Percentiles rank a stretch among this genome's conserved stretches.
These are phyloP conservation scores for Cupressus sempervirens DNA, from an alignment of 75 land plant species.

Conservation along the genomic window DNA sequence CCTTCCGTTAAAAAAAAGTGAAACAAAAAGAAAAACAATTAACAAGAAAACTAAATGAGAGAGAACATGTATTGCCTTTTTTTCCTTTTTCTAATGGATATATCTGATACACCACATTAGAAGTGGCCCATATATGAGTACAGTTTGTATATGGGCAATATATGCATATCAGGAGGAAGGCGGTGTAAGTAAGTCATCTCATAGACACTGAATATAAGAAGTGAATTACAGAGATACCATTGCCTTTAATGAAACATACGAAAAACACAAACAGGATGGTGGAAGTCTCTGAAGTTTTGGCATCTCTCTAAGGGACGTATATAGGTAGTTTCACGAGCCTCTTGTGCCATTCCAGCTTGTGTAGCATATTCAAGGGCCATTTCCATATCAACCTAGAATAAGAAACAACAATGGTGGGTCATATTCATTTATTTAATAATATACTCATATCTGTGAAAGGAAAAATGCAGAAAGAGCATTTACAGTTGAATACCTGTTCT, in stretches of 20 bases:
- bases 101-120: neutral
- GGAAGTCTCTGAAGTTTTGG: conserved; percentile 47
- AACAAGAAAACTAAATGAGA: neutral
- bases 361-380: conserved; percentile 99
- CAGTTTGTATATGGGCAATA: neutral
- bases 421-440: neutral
- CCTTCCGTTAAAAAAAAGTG: too few species aligned
- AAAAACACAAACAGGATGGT: conserved; percentile 68
- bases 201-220: neutral
- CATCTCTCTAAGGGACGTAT: conserved; percentile 44
- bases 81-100: neutral
- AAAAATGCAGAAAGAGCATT: neutral
- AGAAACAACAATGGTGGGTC: neutral
- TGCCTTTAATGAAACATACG: conserved; percentile 42
- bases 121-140: neutral
- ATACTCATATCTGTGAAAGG: neutral
- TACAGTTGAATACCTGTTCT: conserved; percentile 58
- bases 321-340: conserved; percentile 69
- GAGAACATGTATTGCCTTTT: too few species aligned
- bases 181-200: neutral
- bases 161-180: neutral
- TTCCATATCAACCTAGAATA: conserved; percentile 82
- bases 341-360: conserved; percentile 85
- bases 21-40: too few species aligned
- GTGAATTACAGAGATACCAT: neutral